These are phyloP conservation scores for Periconia digitata DNA, from an alignment of 2,329 filamentous ascomycete species.

Conservation along the genomic window DNA sequence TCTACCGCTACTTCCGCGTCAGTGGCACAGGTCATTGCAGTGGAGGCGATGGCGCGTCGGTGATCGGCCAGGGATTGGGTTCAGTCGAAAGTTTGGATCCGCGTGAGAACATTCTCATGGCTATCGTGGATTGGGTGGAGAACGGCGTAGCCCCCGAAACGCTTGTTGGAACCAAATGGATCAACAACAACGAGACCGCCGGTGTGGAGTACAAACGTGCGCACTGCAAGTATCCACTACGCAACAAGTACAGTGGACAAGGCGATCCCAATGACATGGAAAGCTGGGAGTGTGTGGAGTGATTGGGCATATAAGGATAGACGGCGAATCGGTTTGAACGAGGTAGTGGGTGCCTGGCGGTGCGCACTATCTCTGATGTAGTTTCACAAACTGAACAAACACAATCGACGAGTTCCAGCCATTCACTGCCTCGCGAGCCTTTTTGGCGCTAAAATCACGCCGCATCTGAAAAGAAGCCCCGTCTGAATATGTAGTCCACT, in stretches of 20 bases:
- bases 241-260: constrained; percentile 36
- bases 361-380: too few species aligned
- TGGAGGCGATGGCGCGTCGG: constrained; percentile 51
- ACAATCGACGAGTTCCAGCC: too few species aligned
- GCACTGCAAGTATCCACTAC: constrained; percentile 42
- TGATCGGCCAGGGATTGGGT: constrained; percentile 30
- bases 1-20: constrained; percentile 56
- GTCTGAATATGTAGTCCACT: too few species aligned
- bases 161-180: constrained; percentile 33
- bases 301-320: too few species aligned
- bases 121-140: constrained; percentile 53
- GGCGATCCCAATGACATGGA: constrained; percentile 30
- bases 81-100: constrained; percentile 34
- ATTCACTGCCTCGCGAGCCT: too few species aligned
- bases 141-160: constrained; percentile 46
- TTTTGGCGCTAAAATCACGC: too few species aligned
- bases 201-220: constrained; percentile 37
- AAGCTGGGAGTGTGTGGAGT: constrained; percentile 38
- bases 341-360: too few species aligned
- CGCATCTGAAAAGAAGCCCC: too few species aligned
- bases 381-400: too few species aligned
- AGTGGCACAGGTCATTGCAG: constrained; percentile 56
- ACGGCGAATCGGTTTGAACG: too few species aligned
- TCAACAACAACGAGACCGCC: constrained; percentile 28
- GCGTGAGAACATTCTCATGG: constrained; percentile 50